These are phyloP conservation scores for Aphanoascus verrucosus DNA, from an alignment of 2,329 filamentous ascomycete species.

Conservation along the genomic window DNA sequence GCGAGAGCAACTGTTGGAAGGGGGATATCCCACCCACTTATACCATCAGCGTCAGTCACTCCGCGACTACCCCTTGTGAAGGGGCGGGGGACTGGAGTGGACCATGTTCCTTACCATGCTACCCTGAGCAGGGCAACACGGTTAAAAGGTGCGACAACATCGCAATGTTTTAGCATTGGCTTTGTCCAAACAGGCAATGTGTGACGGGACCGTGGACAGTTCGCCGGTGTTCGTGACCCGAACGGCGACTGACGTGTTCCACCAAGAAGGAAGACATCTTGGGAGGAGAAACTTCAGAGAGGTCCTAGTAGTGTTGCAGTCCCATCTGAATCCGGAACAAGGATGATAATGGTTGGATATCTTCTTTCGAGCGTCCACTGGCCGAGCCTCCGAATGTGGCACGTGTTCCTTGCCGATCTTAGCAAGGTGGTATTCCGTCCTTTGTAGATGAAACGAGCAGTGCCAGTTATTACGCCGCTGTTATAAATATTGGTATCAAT, in stretches of 20 bases:
- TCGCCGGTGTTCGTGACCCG: not conserved
- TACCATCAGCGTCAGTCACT: not conserved
- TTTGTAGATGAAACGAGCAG: no score
- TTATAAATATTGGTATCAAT: no score
- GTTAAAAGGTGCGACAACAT: not conserved
- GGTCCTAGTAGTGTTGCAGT: conserved; percentile 4
- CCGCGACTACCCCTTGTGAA: not conserved
- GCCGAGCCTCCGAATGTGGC: not conserved
- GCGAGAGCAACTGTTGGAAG: not conserved
- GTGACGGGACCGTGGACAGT: not conserved
- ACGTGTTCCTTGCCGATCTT: no score
- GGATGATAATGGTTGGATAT: not conserved
- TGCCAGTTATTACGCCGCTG: no score
- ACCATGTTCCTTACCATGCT: not conserved
- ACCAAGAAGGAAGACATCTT: not conserved
- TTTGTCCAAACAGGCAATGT: not conserved
- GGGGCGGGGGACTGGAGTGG: not conserved
- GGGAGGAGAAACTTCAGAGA: not conserved
- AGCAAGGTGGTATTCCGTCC: no score
- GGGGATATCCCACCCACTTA: no score
- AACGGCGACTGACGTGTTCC: not conserved
- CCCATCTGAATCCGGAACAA: not conserved
- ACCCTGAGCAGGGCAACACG: not conserved
- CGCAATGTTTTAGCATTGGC: not conserved
- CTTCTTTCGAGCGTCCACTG: not conserved